A percentile compares a stretch with the other conserved stretches of the same genome.
Conservation (phyloP, 768 basidiomycete species). For the Pseudohyphozyma bogoriensis region DNA sequence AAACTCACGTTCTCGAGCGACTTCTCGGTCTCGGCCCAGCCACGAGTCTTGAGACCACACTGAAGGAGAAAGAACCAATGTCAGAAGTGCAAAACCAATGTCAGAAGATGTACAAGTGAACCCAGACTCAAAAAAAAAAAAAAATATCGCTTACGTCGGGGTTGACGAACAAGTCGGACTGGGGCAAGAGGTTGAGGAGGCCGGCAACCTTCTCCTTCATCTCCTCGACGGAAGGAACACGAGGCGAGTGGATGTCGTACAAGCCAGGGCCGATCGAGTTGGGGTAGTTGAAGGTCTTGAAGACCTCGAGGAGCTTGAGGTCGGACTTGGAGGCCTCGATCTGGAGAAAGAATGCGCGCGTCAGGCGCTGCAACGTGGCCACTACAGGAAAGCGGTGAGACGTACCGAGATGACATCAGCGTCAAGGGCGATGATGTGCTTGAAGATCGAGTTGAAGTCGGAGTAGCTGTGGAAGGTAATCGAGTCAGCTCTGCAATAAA, state of each 20-base stretch:
- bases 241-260: slow-evolving; percentile 73
- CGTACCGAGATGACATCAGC: slow-evolving; percentile 94
- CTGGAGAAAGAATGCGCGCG: slow-evolving; percentile 38
- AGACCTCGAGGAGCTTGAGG: slow-evolving; percentile 91
- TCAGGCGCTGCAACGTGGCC: not conserved
- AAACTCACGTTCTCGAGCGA: slow-evolving; percentile 1
- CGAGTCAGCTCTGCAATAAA: slow-evolving; percentile 14
- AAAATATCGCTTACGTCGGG: slow-evolving; percentile 3
- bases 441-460: slow-evolving; percentile 98
- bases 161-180: slow-evolving; percentile 1
- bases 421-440: slow-evolving; percentile 89
- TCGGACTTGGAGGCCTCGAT: slow-evolving; percentile 98
- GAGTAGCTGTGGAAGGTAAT: slow-evolving; percentile 43
- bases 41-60: slow-evolving; percentile 93
- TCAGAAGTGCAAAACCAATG: not conserved
- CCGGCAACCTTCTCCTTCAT: slow-evolving; percentile 81
- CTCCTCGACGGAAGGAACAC: slow-evolving; percentile 86
- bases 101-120: not conserved
- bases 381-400: too few relatives aligned
- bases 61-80: slow-evolving; percentile 85
- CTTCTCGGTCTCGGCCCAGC: slow-evolving; percentile 21
- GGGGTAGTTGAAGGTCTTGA: slow-evolving; percentile 89
- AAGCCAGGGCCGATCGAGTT: slow-evolving; percentile 85
- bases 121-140: not conserved
- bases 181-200: slow-evolving; percentile 48